These are phyloP conservation scores for Epichloe aotearoae DNA, from an alignment of 2,329 filamentous ascomycete genomes.

Conservation along the genomic window DNA sequence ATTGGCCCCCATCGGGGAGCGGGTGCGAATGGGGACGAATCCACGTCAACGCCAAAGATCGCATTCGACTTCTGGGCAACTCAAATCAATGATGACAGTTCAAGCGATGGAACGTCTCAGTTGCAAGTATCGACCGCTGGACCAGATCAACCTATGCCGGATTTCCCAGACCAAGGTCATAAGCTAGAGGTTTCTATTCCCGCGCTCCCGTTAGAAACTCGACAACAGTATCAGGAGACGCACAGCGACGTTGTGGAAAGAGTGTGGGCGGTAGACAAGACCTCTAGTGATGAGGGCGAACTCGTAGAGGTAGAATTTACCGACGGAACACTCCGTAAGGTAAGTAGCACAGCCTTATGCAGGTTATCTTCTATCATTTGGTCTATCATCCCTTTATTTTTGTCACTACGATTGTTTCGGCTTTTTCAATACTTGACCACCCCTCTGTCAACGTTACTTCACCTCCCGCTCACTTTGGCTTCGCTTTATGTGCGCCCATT, in stretches of 20 bases:
- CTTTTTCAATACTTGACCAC: not conserved
- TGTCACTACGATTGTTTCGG: not conserved
- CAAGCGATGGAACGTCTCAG: not conserved
- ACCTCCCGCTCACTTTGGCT: not conserved
- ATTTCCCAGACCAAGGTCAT: not conserved
- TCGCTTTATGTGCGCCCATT: not conserved
- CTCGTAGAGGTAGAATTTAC: slow-evolving; percentile 30
- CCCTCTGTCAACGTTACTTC: not conserved
- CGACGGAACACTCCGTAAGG: slow-evolving; percentile 31
- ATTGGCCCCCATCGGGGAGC: not conserved
- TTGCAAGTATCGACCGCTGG: not conserved
- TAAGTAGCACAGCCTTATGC: slow-evolving; percentile 12
- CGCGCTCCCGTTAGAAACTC: slow-evolving; percentile 13
- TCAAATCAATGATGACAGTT: not conserved
- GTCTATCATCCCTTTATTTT: not conserved
- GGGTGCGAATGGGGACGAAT: not conserved
- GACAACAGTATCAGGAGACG: slow-evolving; percentile 17
- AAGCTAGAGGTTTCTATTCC: slow-evolving; percentile 20
- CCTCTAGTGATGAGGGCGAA: slow-evolving; percentile 11
- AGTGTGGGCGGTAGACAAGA: slow-evolving; percentile 19
- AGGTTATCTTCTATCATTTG: not conserved
- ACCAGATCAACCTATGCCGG: not conserved
- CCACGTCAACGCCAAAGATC: slow-evolving; percentile 2
- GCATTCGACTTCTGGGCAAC: slow-evolving; percentile 8
- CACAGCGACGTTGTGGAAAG: slow-evolving; percentile 25